A percentile compares a stretch with the other conserved stretches of the same genome.
phyloP scores from a whole-genome alignment of 371 early-diverging fungal species.

The Choanephora cucurbitarum region DNA sequence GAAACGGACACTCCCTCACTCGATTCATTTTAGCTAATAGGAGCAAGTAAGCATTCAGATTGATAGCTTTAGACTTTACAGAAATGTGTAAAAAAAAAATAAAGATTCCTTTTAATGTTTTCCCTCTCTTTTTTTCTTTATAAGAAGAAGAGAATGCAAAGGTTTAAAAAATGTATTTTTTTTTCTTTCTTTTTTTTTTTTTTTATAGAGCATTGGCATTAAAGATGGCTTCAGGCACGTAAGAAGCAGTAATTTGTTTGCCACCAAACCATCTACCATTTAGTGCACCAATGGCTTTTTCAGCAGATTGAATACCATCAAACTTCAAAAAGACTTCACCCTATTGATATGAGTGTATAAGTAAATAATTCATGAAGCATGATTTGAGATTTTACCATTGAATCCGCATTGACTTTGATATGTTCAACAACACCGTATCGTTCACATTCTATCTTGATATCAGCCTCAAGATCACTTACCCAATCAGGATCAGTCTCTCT shows the following conservation, averaged over 20 bases:
- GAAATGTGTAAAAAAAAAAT: no score
- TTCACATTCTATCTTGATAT: constrained; percentile 82
- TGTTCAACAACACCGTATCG: constrained; percentile 81
- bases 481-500: constrained; percentile 88
- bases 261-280: constrained; percentile 85
- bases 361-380: no score
- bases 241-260: constrained; percentile 68
- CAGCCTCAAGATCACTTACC: constrained; percentile 86
- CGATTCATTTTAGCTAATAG: no score
- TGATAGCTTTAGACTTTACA: no score
- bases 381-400: constrained; percentile 45
- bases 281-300: constrained; percentile 67
- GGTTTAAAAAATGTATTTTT: no score
- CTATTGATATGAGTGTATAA: constrained; percentile 36
- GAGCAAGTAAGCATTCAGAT: no score
- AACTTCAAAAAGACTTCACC: constrained; percentile 88
- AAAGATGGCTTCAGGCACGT: constrained; percentile 70
- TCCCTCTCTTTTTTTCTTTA: no score
- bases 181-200: no score
- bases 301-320: constrained; percentile 63
- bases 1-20: no score
- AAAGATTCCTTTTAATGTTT: no score
- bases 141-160: no score
- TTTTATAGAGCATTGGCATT: constrained; percentile 55
- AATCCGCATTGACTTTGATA: constrained; percentile 72